These are phyloP conservation scores for Colletotrichum kahawae DNA, from an alignment of 2,329 filamentous ascomycete species.

Conservation along the genomic window DNA sequence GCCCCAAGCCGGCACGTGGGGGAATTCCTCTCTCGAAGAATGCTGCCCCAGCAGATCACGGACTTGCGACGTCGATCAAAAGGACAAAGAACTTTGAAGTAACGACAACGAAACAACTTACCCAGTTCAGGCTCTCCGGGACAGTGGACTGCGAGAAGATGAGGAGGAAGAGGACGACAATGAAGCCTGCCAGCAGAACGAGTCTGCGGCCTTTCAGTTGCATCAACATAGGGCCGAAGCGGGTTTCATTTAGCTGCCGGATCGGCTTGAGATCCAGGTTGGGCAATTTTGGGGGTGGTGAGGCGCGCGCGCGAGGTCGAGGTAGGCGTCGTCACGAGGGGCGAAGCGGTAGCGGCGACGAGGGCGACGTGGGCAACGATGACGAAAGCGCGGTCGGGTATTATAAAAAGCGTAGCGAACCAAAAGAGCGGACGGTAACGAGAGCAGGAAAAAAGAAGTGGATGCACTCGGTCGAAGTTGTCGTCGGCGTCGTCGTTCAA, in stretches of 20 bases:
- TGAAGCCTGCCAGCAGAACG: slow-evolving; percentile 11
- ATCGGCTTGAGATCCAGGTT: slow-evolving; percentile 13
- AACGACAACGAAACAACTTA: slow-evolving; percentile 7
- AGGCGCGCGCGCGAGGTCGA: neutral
- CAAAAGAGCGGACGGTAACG: neutral
- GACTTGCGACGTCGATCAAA: slow-evolving; percentile 1
- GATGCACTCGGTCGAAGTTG: neutral
- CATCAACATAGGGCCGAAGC: slow-evolving; percentile 15
- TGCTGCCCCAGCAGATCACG: neutral
- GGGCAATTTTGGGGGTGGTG: neutral
- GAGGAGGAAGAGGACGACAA: neutral
- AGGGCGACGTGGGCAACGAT: neutral
- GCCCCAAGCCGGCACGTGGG: slow-evolving; percentile 4
- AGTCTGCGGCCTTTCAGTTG: slow-evolving; percentile 21
- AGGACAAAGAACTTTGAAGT: neutral
- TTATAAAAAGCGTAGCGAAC: slow-evolving; percentile 7
- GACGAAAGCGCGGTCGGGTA: neutral
- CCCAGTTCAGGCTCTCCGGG: slow-evolving; percentile 18
- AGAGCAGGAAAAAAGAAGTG: neutral
- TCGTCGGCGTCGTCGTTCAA: neutral
- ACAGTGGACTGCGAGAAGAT: slow-evolving; percentile 20
- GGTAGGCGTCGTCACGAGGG: neutral
- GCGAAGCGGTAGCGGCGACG: neutral
- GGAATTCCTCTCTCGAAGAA: neutral
- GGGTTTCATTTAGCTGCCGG: slow-evolving; percentile 18